Evolutionary conservation across 1,139 yeast species (phyloP).

Genomic region (Zygoascus meyerae): DNA sequence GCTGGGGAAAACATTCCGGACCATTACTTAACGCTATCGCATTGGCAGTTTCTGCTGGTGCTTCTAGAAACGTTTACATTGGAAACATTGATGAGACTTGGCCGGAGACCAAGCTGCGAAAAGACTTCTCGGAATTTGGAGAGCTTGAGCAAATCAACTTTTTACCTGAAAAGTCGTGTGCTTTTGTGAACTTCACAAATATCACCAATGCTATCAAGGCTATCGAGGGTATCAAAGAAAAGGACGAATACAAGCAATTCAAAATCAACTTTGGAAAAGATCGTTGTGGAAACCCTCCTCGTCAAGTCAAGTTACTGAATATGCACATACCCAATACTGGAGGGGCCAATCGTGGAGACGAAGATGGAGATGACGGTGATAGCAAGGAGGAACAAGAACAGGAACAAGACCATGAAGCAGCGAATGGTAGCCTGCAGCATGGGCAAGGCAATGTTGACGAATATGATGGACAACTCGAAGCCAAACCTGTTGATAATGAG

Average conservation of each 20-base stretch:
- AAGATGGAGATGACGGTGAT: slow-evolving; percentile 1
- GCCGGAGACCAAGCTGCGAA: slow-evolving; percentile 55
- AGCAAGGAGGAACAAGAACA: slow-evolving; percentile 1
- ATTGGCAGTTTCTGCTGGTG: slow-evolving; percentile 88
- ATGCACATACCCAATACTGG: background rate
- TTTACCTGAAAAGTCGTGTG: slow-evolving; percentile 78
- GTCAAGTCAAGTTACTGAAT: slow-evolving; percentile 18
- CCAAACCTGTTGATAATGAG: background rate
- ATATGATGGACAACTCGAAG: background rate
- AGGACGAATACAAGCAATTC: slow-evolving; percentile 44
- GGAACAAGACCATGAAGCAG: background rate
- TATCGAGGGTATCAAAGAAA: slow-evolving; percentile 56
- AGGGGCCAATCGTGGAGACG: slow-evolving; percentile 4
- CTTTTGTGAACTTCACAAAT: slow-evolving; percentile 85
- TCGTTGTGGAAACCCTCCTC: slow-evolving; percentile 81
- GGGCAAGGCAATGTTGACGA: slow-evolving; percentile 3
- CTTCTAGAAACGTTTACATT: slow-evolving; percentile 83
- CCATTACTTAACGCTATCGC: slow-evolving; percentile 77
- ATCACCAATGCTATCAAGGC: slow-evolving; percentile 84
- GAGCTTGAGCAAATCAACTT: slow-evolving; percentile 92
- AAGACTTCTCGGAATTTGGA: slow-evolving; percentile 76
- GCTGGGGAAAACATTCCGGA: slow-evolving; percentile 97
- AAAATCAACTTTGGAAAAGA: slow-evolving; percentile 89
- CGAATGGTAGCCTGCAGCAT: no score
- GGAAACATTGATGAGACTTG: slow-evolving; percentile 61